phyloP scores from a whole-genome alignment of 2,329 filamentous ascomycete species.

The Aureobasidium uvarum region DNA sequence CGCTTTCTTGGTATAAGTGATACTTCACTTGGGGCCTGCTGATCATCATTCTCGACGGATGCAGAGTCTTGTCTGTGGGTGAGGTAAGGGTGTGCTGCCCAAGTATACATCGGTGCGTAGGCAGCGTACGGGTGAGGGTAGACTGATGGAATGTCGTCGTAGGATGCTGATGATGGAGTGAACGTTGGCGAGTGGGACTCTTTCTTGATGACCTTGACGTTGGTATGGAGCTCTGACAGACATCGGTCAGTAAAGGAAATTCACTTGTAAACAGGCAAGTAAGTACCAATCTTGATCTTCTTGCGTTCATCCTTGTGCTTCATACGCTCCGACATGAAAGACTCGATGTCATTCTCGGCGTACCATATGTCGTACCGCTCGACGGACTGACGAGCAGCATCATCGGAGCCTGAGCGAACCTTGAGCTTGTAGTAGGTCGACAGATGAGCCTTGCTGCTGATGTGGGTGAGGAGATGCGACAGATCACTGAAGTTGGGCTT shows the following conservation, averaged over 20 bases:
- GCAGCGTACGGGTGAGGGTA: constrained; percentile 11
- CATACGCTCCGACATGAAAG: constrained; percentile 74
- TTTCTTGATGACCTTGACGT: constrained; percentile 5
- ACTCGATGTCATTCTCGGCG: constrained; percentile 64
- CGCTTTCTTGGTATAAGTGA: background rate
- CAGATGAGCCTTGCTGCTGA: constrained; percentile 89
- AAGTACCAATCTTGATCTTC: constrained; percentile 23
- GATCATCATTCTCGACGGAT: constrained; percentile 32
- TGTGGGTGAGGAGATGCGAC: constrained; percentile 87
- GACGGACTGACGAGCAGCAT: constrained; percentile 59
- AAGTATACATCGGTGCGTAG: constrained; percentile 21
- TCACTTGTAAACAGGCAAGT: background rate
- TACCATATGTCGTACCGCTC: constrained; percentile 78
- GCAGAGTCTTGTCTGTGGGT: background rate
- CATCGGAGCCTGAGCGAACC: constrained; percentile 66
- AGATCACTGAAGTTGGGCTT: constrained; percentile 81
- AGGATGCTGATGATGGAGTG: constrained; percentile 34
- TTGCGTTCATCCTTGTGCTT: constrained; percentile 60
- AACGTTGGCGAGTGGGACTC: constrained; percentile 1
- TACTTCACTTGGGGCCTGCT: constrained; percentile 30
- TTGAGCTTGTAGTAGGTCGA: constrained; percentile 79
- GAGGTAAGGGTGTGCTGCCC: constrained; percentile 1
- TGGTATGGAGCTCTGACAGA: background rate
- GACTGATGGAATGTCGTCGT: background rate
- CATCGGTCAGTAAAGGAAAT: background rate